Percentiles rank a stretch among this genome's conserved stretches.
Conservation (phyloP, 2,329 filamentous ascomycete genomes). For the Sporothrix curviconia region DNA sequence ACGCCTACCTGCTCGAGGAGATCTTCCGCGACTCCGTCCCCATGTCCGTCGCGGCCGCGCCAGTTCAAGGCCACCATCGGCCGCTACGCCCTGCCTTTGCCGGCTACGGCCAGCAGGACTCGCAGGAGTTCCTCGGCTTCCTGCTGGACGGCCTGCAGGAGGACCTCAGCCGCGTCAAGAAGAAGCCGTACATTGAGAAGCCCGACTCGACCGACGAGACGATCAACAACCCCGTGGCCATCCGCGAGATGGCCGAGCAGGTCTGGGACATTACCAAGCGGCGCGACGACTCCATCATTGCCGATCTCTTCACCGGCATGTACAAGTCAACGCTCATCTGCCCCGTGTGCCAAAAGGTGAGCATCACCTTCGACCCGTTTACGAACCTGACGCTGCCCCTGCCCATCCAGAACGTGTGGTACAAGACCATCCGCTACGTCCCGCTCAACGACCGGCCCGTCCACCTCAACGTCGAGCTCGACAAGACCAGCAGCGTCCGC, state of each 20-base stretch:
- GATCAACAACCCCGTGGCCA: conserved; percentile 72
- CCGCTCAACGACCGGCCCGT: conserved; percentile 67
- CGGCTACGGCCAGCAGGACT: conserved; percentile 93
- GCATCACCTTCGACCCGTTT: conserved; percentile 97
- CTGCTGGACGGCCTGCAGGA: conserved; percentile 91
- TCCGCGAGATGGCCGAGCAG: conserved; percentile 76
- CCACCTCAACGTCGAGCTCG: conserved; percentile 69
- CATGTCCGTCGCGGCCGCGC: conserved; percentile 66
- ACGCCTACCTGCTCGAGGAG: conserved; percentile 66
- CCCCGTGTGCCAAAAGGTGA: conserved; percentile 85
- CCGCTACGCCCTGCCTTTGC: conserved; percentile 79
- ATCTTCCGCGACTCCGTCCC: conserved; percentile 66
- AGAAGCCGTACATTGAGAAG: conserved; percentile 97
- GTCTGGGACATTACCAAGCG: conserved; percentile 90
- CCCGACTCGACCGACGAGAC: conserved; percentile 97
- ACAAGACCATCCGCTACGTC: conserved; percentile 66
- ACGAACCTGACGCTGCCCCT: conserved; percentile 88
- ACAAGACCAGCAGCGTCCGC: conserved; percentile 66
- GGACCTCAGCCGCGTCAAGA: conserved; percentile 85
- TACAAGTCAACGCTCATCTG: conserved; percentile 97
- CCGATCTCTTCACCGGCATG: conserved; percentile 92
- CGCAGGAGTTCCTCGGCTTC: conserved; percentile 93
- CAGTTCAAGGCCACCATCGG: conserved; percentile 80
- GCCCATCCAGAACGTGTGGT: conserved; percentile 79
- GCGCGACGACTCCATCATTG: conserved; percentile 90